phyloP scores from a whole-genome alignment of 2,329 filamentous ascomycete genomes.

The Penicillium hordei region DNA sequence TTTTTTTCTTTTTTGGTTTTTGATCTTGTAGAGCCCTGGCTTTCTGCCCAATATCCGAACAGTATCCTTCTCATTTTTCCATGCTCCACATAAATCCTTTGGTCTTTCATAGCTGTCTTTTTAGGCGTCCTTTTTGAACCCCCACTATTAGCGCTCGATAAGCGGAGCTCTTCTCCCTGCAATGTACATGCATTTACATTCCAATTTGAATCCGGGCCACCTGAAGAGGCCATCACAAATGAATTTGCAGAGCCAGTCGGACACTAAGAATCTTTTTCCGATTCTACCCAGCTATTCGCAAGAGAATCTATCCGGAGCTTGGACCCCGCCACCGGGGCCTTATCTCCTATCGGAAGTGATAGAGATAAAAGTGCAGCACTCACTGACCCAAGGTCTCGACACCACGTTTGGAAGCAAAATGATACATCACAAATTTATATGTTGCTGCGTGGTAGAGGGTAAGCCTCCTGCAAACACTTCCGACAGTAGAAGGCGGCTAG shows the following conservation, averaged over 20 bases:
- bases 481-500: neutral
- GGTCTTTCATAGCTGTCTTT: neutral
- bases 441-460: neutral
- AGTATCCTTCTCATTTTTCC: neutral
- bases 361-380: slow-evolving; percentile 15
- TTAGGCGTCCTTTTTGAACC: neutral
- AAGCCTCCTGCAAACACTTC: neutral
- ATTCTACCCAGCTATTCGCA: slow-evolving; percentile 10
- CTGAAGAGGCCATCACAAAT: slow-evolving; percentile 14
- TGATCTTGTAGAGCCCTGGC: too few relatives aligned
- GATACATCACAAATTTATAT: slow-evolving; percentile 8
- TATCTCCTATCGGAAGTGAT: slow-evolving; percentile 20
- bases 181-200: slow-evolving; percentile 4
- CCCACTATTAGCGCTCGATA: slow-evolving; percentile 11
- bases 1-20: neutral
- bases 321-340: slow-evolving; percentile 13
- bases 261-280: slow-evolving; percentile 10
- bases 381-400: slow-evolving; percentile 8
- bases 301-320: slow-evolving; percentile 13
- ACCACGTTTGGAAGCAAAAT: neutral
- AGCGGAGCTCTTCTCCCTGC: slow-evolving; percentile 4
- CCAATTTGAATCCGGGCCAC: slow-evolving; percentile 18
- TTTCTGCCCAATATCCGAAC: neutral
- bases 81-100: neutral
- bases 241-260: slow-evolving; percentile 5